Conservation (phyloP, 2,329 filamentous ascomycete genomes). For the Cercospora beticola region DNA sequence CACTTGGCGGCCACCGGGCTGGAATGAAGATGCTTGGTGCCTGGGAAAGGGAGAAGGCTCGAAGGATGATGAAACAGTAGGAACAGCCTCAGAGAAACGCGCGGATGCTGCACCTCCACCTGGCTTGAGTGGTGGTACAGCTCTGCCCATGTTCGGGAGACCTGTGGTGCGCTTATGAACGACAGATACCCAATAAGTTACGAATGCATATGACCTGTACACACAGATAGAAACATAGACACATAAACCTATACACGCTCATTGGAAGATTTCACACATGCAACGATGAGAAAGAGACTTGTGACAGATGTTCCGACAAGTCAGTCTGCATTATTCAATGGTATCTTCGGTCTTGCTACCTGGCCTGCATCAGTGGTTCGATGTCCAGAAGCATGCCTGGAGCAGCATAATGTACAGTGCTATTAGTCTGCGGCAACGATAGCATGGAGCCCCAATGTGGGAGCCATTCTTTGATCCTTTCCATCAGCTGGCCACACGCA, state of each 20-base stretch:
- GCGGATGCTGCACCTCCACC: conserved; percentile 2
- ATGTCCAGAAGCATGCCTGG: not conserved
- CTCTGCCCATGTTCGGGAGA: conserved; percentile 6
- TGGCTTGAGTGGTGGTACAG: conserved; percentile 22
- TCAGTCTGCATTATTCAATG: not conserved
- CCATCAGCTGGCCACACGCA: not conserved
- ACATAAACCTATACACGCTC: not conserved
- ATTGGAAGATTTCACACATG: not conserved
- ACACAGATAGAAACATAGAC: not conserved
- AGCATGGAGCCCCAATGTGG: not conserved
- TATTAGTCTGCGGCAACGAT: not conserved
- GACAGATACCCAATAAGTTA: not conserved
- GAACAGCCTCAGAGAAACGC: not conserved
- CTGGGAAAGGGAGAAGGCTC: conserved; percentile 9
- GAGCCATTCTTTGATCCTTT: not conserved
- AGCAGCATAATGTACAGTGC: not conserved
- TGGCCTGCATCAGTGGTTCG: not conserved
- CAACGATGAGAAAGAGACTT: not conserved
- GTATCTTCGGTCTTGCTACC: not conserved
- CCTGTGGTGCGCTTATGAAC: not conserved
- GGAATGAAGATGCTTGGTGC: conserved; percentile 37
- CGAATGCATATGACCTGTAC: not conserved
- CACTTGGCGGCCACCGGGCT: conserved; percentile 56
- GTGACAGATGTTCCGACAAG: not conserved
- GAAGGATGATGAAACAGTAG: not conserved